A percentile compares a stretch with the other conserved stretches of the same genome.
phyloP scores from a whole-genome alignment of 2,329 filamentous ascomycete genomes.

The Drechslera avenae region DNA sequence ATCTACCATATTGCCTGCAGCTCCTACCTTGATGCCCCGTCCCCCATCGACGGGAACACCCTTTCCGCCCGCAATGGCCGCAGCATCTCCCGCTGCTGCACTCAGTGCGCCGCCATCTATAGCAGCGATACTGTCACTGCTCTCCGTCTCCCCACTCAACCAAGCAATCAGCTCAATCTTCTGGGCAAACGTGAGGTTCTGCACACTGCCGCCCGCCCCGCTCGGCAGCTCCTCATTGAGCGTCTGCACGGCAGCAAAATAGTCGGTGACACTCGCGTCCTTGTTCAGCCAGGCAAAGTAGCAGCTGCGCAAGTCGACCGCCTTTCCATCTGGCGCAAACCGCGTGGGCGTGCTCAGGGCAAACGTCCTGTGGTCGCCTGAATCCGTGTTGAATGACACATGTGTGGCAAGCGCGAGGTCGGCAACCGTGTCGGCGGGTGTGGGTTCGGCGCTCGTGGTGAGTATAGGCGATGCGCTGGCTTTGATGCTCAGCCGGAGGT shows the following conservation, averaged over 20 bases:
- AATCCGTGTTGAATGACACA: slow-evolving; percentile 70
- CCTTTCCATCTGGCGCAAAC: slow-evolving; percentile 72
- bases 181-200: slow-evolving; percentile 91
- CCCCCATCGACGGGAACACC: slow-evolving; percentile 46
- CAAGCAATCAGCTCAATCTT: slow-evolving; percentile 89
- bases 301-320: slow-evolving; percentile 88
- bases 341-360: slow-evolving; percentile 77
- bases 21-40: slow-evolving; percentile 45
- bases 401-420: slow-evolving; percentile 62
- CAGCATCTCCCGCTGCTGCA: slow-evolving; percentile 56
- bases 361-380: slow-evolving; percentile 64
- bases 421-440: slow-evolving; percentile 63
- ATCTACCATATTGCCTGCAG: slow-evolving; percentile 61
- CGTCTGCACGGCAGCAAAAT: slow-evolving; percentile 80
- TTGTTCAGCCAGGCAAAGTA: slow-evolving; percentile 97
- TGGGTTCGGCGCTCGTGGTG: slow-evolving; percentile 70
- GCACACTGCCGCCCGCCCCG: slow-evolving; percentile 70
- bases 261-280: slow-evolving; percentile 86
- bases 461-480: slow-evolving; percentile 72
- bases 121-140: slow-evolving; percentile 91
- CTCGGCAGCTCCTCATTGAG: slow-evolving; percentile 76
- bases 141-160: slow-evolving; percentile 79
- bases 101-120: slow-evolving; percentile 66
- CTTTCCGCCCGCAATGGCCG: slow-evolving; percentile 57
- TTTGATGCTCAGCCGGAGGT: slow-evolving; percentile 82